Evolutionary conservation across 1,284 basidiomycete species (phyloP).

Genomic region (Wolfiporia cocos): DNA sequence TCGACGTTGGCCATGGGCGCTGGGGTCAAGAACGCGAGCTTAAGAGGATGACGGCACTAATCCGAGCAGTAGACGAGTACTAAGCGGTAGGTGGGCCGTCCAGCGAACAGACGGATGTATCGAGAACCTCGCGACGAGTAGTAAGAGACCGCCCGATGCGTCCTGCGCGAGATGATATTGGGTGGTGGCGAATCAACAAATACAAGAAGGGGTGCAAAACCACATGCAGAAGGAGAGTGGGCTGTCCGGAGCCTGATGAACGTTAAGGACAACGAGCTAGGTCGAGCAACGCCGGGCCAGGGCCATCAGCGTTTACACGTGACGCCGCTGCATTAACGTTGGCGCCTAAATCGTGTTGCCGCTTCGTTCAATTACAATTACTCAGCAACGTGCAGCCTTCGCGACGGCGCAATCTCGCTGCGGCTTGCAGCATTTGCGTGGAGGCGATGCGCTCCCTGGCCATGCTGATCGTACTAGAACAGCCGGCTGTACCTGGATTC

Average conservation of each 20-base stretch:
- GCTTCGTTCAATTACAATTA: no score
- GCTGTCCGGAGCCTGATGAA: slow-evolving; percentile 10
- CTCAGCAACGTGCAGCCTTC: no score
- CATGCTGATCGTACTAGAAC: no score
- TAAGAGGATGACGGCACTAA: slow-evolving; percentile 11
- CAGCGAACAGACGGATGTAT: no score
- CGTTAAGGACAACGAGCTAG: slow-evolving; percentile 10
- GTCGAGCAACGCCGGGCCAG: not conserved
- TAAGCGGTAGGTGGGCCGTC: not conserved
- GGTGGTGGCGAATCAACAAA: not conserved
- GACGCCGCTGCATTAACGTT: not conserved
- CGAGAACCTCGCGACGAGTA: not conserved
- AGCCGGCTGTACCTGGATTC: no score
- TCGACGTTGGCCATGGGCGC: slow-evolving; percentile 10
- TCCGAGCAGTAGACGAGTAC: not conserved
- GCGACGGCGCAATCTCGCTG: no score
- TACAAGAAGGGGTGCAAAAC: not conserved
- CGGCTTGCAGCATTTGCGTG: no score
- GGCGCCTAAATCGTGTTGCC: no score
- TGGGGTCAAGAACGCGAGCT: slow-evolving; percentile 6
- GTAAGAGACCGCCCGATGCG: slow-evolving; percentile 5
- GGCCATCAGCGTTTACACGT: slow-evolving; percentile 1
- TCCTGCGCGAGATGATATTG: slow-evolving; percentile 3
- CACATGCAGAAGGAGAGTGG: not conserved
- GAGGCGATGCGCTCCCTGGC: no score